These are phyloP conservation scores for Suillus brevipes DNA, from an alignment of 768 basidiomycete species.

Conservation along the genomic window DNA sequence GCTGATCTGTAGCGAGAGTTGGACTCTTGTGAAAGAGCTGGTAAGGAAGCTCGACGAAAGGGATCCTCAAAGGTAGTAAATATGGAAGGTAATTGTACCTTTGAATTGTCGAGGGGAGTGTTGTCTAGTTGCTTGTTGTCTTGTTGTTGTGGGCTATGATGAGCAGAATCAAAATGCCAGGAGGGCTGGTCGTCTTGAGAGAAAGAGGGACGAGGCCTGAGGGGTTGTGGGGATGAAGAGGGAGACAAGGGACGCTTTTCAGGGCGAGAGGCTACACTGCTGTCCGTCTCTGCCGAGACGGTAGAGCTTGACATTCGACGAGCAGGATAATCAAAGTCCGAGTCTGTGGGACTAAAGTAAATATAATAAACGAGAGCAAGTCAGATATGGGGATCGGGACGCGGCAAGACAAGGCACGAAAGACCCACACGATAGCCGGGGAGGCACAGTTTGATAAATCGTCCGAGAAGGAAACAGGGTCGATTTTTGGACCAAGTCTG, in stretches of 20 bases:
- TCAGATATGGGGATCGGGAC: conserved; percentile 17
- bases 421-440: conserved; percentile 47
- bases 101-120: conserved; percentile 43
- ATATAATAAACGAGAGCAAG: conserved; percentile 11
- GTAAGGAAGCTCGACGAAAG: conserved; percentile 60
- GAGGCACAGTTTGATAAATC: conserved; percentile 49
- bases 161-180: conserved; percentile 27
- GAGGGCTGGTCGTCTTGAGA: conserved; percentile 23
- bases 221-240: conserved; percentile 48
- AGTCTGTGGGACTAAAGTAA: conserved; percentile 37
- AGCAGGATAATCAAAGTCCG: conserved; percentile 52
- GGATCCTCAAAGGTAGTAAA: conserved; percentile 68
- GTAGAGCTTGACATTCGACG: conserved; percentile 82
- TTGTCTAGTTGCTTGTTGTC: conserved; percentile 46
- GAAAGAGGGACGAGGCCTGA: conserved; percentile 43
- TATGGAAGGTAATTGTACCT: conserved; percentile 74
- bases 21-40: conserved; percentile 45
- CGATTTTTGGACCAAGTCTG: conserved; percentile 44
- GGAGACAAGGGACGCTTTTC: conserved; percentile 65
- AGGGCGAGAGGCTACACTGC: conserved; percentile 54
- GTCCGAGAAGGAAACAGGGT: conserved; percentile 41
- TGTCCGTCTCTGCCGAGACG: conserved; percentile 66
- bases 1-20: conserved; percentile 50
- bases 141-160: conserved; percentile 20
- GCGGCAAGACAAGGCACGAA: conserved; percentile 17